Evolutionary conservation across 352 stramenopile genomes (phyloP).

Genomic region (Globisporangium rhizosaccharum): DNA sequence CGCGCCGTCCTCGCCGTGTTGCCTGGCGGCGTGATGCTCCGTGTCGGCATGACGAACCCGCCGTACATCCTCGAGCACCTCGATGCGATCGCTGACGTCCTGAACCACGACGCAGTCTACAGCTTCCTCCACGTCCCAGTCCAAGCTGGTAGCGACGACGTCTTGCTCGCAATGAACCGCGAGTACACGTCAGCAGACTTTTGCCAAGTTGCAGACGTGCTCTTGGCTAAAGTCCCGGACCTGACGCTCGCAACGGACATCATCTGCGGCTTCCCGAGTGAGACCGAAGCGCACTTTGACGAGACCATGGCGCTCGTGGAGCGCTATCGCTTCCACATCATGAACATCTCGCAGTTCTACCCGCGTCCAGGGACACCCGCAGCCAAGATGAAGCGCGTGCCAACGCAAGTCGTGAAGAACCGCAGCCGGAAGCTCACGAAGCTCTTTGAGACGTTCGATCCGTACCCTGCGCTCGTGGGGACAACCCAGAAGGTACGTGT

Average conservation of each 20-base stretch:
- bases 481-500: constrained; percentile 33
- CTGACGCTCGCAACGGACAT: constrained; percentile 91
- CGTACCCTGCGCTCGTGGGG: constrained; percentile 68
- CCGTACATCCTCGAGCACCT: constrained; percentile 90
- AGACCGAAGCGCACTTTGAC: constrained; percentile 87
- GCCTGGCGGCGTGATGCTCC: constrained; percentile 80
- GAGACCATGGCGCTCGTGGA: constrained; percentile 84
- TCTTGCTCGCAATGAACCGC: constrained; percentile 89
- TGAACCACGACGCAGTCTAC: constrained; percentile 85
- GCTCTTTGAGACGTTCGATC: constrained; percentile 80
- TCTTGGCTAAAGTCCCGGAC: constrained; percentile 67
- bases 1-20: constrained; percentile 57
- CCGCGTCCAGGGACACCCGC: constrained; percentile 87
- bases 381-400: constrained; percentile 86
- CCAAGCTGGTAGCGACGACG: constrained; percentile 82
- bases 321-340: constrained; percentile 87
- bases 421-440: constrained; percentile 79
- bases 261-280: constrained; percentile 89
- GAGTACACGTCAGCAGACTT: constrained; percentile 89
- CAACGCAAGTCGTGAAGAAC: constrained; percentile 87
- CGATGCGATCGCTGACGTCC: constrained; percentile 66
- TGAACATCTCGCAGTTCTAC: constrained; percentile 94
- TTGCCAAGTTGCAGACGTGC: constrained; percentile 56
- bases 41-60: constrained; percentile 92
- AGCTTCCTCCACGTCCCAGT: constrained; percentile 91